Evolutionary conservation across 768 basidiomycete genomes (phyloP).

Genomic region (Termitomyces titanicus): DNA sequence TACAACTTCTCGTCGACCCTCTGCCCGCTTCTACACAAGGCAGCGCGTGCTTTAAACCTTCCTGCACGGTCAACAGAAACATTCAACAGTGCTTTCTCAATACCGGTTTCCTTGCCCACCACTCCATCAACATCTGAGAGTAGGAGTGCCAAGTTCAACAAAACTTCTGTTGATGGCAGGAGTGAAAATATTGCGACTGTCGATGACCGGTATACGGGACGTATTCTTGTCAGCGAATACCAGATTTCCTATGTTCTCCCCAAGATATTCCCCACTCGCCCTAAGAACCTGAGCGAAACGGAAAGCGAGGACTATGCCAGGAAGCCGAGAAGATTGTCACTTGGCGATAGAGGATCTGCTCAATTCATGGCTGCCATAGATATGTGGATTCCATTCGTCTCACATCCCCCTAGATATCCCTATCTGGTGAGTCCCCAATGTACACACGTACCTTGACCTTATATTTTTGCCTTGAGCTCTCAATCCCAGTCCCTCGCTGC

Average conservation of each 20-base stretch:
- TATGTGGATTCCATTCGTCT: constrained; percentile 67
- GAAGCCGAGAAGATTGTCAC: constrained; percentile 47
- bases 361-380: constrained; percentile 84
- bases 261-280: constrained; percentile 49
- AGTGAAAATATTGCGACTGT: constrained; percentile 38
- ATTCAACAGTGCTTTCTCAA: constrained; percentile 54
- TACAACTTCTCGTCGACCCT: constrained; percentile 69
- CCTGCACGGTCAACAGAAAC: constrained; percentile 57
- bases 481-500: constrained; percentile 76
- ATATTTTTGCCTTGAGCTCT: constrained; percentile 42
- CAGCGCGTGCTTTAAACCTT: constrained; percentile 65
- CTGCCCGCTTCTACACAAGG: constrained; percentile 63
- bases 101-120: constrained; percentile 28
- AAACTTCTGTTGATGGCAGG: constrained; percentile 23
- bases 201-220: constrained; percentile 68
- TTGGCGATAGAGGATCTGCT: constrained; percentile 55
- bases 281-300: constrained; percentile 19
- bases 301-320: constrained; percentile 25
- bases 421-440: constrained; percentile 50
- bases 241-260: constrained; percentile 75
- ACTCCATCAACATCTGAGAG: constrained; percentile 23
- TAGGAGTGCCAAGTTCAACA: constrained; percentile 32
- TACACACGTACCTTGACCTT: constrained; percentile 1
- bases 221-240: constrained; percentile 74
- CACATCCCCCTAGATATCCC: constrained; percentile 68